Evolutionary conservation across 352 stramenopile genomes (phyloP).

Genomic region (Phytophthora lateralis): DNA sequence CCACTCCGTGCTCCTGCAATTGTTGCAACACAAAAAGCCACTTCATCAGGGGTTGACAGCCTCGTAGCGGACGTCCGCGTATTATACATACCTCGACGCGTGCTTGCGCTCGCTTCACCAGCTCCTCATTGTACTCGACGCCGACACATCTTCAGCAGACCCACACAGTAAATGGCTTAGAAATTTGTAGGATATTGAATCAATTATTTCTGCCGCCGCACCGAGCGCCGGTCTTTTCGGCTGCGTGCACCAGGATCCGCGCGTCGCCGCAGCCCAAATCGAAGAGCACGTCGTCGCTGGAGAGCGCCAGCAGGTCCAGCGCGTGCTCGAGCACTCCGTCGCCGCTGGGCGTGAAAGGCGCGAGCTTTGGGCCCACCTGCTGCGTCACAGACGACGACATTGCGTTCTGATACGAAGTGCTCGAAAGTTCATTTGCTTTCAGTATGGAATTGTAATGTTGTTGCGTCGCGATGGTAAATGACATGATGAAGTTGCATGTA

Average conservation of each 20-base stretch:
- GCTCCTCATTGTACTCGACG: slow-evolving; percentile 75
- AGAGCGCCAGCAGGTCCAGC: slow-evolving; percentile 69
- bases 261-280: slow-evolving; percentile 84
- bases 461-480: no score
- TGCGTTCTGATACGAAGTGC: slow-evolving; percentile 7
- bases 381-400: slow-evolving; percentile 16
- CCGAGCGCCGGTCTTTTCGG: slow-evolving; percentile 48
- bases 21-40: not conserved
- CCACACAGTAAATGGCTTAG: not conserved
- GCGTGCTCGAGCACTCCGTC: slow-evolving; percentile 65
- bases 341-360: slow-evolving; percentile 81
- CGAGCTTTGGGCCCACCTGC: slow-evolving; percentile 58
- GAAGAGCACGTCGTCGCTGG: slow-evolving; percentile 60
- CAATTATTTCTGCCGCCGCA: slow-evolving; percentile 15
- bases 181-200: not conserved
- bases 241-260: slow-evolving; percentile 69
- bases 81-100: slow-evolving; percentile 56
- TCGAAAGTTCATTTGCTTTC: slow-evolving; percentile 15
- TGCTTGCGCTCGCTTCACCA: slow-evolving; percentile 52
- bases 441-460: slow-evolving; percentile 5
- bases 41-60: no score
- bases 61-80: not conserved
- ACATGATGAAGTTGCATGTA: slow-evolving; percentile 13
- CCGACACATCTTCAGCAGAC: slow-evolving; percentile 55
- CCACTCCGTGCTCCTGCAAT: slow-evolving; percentile 47